These are phyloP conservation scores for Leptodontidium sp. DNA, from an alignment of 2,329 filamentous ascomycete species.

Conservation along the genomic window DNA sequence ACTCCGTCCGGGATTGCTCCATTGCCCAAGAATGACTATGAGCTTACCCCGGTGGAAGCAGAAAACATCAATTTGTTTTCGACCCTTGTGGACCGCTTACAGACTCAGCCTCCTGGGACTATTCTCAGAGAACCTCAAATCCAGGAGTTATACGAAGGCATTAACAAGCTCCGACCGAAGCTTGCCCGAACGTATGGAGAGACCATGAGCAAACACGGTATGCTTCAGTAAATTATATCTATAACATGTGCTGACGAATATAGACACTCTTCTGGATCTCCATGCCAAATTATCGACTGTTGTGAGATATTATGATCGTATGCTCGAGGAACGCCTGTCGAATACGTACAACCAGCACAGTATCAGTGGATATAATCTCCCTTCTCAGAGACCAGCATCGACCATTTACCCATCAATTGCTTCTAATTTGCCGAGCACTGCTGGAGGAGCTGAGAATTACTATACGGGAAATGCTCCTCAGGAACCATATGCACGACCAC, in stretches of 20 bases:
- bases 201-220: constrained; percentile 99
- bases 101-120: constrained; percentile 94
- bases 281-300: constrained; percentile 96
- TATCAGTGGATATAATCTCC: constrained; percentile 69
- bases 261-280: constrained; percentile 90
- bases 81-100: constrained; percentile 90
- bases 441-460: constrained; percentile 76
- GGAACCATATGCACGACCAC: constrained; percentile 58
- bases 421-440: constrained; percentile 55
- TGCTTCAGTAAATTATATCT: constrained; percentile 45
- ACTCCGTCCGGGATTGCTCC: constrained; percentile 60
- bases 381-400: constrained; percentile 58
- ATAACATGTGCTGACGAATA: constrained; percentile 47
- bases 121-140: constrained; percentile 98
- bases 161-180: constrained; percentile 91
- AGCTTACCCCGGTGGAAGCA: constrained; percentile 90
- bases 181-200: constrained; percentile 95
- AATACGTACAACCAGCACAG: constrained; percentile 89
- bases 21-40: constrained; percentile 89
- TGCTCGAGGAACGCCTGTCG: constrained; percentile 94
- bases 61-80: constrained; percentile 98
- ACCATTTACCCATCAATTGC: constrained; percentile 77
- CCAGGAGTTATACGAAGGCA: constrained; percentile 97
- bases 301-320: constrained; percentile 95
- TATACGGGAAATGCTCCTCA: constrained; percentile 73